Base-by-base conservation (phyloP, 108 stramenopile species). In the Pseudonitzschia pungens region DNA sequence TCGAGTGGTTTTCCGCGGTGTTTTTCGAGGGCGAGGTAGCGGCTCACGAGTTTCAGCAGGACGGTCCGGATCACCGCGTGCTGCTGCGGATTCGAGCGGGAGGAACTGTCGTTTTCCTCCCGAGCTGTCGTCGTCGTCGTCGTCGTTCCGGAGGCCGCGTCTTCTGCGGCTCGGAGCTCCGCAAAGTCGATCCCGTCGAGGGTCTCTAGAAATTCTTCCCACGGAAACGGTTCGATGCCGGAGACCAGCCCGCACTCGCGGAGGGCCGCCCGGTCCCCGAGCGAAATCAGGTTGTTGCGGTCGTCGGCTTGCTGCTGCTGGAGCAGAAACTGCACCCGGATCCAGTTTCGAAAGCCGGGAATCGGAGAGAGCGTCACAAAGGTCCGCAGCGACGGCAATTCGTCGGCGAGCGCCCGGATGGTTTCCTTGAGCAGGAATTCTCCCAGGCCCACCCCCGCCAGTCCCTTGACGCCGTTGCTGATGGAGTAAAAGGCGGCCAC, bases 401-500 rank as follows among this genome's bases (percentile, higher is more conserved):
- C 89, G 22, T 72, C 42, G 54, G 78, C 71, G 64, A 90, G 70
- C 26, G 68, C 62, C 52, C 80, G 69, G 29, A 95, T 90, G 12
- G 92, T 90, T 44, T 88, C 73, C 69, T 96, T 92, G 70, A 97
- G 91, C 43, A 97, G 72, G 65, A 86, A 84, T 72, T 96, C 93
- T 18, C 95, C 97, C 16, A 97, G 83, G 63, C 94, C 94, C 44
- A 97, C 86, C 8, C 97, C 97, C 31, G 80, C 63, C 44, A 97
- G 73, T 12, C 96, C 97, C 32, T 76, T 71, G 70, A 90, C 84
- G 9, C 94, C 81, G 70, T 88, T 87, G 52, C 86, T 91, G 67
- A 98, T 98, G 15, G 96, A 97, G 81, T 98, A 98, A 74, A 98
- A 97, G 2, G 96, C 82, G 1, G 97, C 97, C 42, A 87, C 87